Conservation (phyloP, 805 yeast species). For the Suhomyces faveliae region DNA sequence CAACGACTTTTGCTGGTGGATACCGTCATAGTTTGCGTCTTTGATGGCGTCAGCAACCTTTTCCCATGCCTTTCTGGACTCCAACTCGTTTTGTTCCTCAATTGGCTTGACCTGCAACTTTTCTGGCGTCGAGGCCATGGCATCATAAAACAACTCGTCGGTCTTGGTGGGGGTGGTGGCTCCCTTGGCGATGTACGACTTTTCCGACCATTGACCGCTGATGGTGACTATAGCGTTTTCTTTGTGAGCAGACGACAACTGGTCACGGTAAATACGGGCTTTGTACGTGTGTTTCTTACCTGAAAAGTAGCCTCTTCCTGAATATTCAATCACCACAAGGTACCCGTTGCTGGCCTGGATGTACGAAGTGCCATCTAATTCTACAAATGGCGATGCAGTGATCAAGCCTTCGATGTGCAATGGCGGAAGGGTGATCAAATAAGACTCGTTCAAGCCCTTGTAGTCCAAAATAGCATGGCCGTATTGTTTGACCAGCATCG, state of each 20-base stretch:
- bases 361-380: slow-evolving; percentile 83
- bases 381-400: slow-evolving; percentile 91
- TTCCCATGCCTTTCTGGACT: slow-evolving; percentile 86
- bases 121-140: slow-evolving; percentile 48
- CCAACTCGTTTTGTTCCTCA: slow-evolving; percentile 75
- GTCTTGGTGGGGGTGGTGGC: slow-evolving; percentile 44
- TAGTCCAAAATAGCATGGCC: slow-evolving; percentile 83
- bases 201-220: slow-evolving; percentile 89
- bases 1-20: slow-evolving; percentile 69
- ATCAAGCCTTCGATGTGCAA: slow-evolving; percentile 92
- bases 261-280: slow-evolving; percentile 68
- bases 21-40: slow-evolving; percentile 69
- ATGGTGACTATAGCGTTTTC: slow-evolving; percentile 75
- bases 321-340: slow-evolving; percentile 67
- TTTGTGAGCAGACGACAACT: slow-evolving; percentile 46
- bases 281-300: slow-evolving; percentile 94
- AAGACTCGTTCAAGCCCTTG: slow-evolving; percentile 62
- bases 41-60: slow-evolving; percentile 86
- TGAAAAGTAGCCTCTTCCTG: slow-evolving; percentile 92
- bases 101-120: slow-evolving; percentile 74
- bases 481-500: slow-evolving; percentile 82
- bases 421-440: slow-evolving; percentile 86
- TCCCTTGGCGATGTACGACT: slow-evolving; percentile 63
- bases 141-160: slow-evolving; percentile 62
- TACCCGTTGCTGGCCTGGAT: slow-evolving; percentile 83